These are phyloP conservation scores for Boechera retrofracta DNA, from an alignment of 345 rosid genomes.

Conservation along the genomic window DNA sequence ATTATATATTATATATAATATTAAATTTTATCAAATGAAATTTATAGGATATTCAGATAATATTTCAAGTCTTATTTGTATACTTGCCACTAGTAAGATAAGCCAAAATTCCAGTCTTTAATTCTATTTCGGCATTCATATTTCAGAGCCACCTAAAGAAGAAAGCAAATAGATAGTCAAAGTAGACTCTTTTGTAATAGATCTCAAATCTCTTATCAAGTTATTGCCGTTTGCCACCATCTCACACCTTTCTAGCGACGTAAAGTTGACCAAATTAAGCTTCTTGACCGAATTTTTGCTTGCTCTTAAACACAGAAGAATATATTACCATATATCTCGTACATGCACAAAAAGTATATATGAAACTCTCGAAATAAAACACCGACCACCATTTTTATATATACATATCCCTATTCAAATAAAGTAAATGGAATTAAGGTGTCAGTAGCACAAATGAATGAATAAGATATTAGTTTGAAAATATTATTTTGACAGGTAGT, in stretches of 20 bases:
- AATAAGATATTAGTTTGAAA: background rate
- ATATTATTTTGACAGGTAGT: background rate
- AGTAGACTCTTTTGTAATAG: background rate
- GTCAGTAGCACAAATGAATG: background rate
- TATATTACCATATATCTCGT: background rate
- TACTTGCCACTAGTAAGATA: constrained; percentile 13
- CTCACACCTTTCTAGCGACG: background rate
- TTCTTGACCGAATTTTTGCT: background rate
- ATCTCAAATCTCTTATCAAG: background rate
- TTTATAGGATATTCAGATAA: background rate
- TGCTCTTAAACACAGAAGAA: background rate
- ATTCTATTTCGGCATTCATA: background rate
- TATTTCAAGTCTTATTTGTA: constrained; percentile 1
- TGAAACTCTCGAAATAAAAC: background rate
- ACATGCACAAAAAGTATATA: background rate
- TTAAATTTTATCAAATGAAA: background rate
- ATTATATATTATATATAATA: background rate
- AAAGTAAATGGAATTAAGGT: background rate
- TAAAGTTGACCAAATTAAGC: background rate
- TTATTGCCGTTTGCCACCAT: background rate
- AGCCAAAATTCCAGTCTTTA: background rate
- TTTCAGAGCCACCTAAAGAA: constrained; percentile 29
- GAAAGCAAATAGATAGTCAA: constrained; percentile 3
- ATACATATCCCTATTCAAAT: background rate
- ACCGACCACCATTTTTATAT: background rate